Base-by-base conservation (phyloP, 176 grass and related monocot species). In the Oryza nivara region DNA sequence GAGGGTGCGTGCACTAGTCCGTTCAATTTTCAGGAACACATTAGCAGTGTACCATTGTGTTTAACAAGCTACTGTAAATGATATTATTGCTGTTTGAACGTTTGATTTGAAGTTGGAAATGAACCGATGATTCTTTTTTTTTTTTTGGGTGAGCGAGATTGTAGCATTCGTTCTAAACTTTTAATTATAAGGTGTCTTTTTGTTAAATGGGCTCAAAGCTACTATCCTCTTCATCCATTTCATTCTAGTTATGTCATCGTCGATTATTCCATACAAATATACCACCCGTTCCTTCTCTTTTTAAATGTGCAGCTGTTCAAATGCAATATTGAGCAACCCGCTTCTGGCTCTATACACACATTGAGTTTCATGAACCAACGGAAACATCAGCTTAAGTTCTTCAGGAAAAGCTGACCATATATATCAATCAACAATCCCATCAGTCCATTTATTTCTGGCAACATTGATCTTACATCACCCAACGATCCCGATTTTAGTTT, bases 61-160 rank as follows among this genome's bases (percentile, higher is more conserved):
- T 67, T 76, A 73, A 17, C 46, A 68, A 52, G 67, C 26, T 76
- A 77, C 78, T 70, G 19, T 86, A 73, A 75, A 72, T 76, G 73
- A 30, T 25, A 25, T 47, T 25, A 25, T 47, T 5, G 30, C 48
- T 77, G 20, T 9, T 74, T 79, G 10, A 36, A 69, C 46, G 66
- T 58, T 11, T 61, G n/a, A 60, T 22, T 75, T 20, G 22, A 68
- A 43, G 19, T 28, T 25, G 8, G 9, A 58, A 68, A 15, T 0
- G 28, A 58, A 45, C 1, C 9, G 15, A 58, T 28, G n/a, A 1
- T 32, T 61, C 9, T 52, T 49, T 48, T 36, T 23, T 38, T 38
- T 38, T 38, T 38, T 38, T 38, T 38, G 5, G 23, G 44, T 16
- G 11, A 49, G 11, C 52, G 32, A 51, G 51, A 78, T 22, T 47